Evolutionary conservation across 768 basidiomycete species (phyloP).

Genomic region (Cytidiella melzeri): DNA sequence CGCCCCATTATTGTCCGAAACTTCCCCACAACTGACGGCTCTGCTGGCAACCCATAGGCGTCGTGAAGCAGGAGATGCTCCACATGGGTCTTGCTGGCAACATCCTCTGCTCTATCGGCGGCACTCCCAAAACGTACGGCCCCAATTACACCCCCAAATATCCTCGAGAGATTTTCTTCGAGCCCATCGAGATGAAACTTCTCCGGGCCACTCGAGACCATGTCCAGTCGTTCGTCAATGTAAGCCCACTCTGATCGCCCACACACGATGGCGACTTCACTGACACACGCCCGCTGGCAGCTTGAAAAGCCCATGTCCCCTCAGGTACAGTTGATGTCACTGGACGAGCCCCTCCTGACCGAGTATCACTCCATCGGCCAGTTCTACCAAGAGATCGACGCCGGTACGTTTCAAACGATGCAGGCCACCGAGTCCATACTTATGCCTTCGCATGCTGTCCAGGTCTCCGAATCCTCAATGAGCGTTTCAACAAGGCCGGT

Average conservation of each 20-base stretch:
- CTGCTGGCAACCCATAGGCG: constrained; percentile 9
- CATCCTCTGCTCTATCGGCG: constrained; percentile 10
- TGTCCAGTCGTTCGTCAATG: constrained; percentile 15
- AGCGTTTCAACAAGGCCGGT: background rate
- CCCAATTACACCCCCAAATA: constrained; percentile 5
- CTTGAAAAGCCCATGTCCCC: background rate
- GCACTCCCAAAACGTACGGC: constrained; percentile 7
- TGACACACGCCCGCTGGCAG: constrained; percentile 9
- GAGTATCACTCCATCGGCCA: constrained; percentile 6
- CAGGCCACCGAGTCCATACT: too few species aligned
- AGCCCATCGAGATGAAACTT: constrained; percentile 12
- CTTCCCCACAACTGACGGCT: too few species aligned
- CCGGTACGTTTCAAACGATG: background rate
- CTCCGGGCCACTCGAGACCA: constrained; percentile 10
- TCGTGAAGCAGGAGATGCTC: constrained; percentile 18
- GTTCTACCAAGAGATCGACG: constrained; percentile 6
- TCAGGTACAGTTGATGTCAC: background rate
- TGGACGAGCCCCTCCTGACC: background rate
- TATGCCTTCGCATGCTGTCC: too few species aligned
- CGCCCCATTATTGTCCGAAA: too few species aligned
- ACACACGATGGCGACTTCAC: background rate
- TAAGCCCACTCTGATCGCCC: background rate
- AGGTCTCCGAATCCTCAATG: background rate
- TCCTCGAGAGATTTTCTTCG: constrained; percentile 2
- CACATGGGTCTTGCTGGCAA: constrained; percentile 16